These are phyloP conservation scores for Hemerocallis citrina DNA, from an alignment of 106 monocot genomes.

Conservation along the genomic window DNA sequence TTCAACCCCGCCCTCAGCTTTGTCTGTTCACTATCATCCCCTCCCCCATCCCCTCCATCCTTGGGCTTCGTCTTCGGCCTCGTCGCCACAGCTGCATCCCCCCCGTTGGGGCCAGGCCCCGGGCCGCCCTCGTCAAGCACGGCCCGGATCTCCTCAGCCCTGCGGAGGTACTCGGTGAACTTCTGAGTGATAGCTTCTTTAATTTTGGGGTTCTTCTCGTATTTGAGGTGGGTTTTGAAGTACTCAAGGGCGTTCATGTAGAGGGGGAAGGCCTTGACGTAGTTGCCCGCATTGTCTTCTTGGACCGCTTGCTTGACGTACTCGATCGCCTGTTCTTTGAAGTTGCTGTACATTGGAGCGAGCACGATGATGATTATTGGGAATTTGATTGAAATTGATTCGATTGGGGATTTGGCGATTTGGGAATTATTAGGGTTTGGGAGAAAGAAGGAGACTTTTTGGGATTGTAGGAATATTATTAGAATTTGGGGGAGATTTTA, in stretches of 20 bases:
- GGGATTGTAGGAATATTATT: neutral
- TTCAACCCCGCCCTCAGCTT: conserved; percentile 72
- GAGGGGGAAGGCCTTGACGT: conserved; percentile 73
- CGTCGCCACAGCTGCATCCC: conserved; percentile 60
- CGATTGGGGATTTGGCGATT: neutral
- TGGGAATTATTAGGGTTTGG: neutral
- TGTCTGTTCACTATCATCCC: conserved; percentile 54
- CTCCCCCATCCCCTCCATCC: conserved; percentile 50
- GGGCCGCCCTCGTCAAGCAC: conserved; percentile 70
- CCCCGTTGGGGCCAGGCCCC: conserved; percentile 50
- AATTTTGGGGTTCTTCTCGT: conserved; percentile 69
- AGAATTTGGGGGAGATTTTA: neutral
- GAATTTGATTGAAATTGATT: too few species aligned
- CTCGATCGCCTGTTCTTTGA: conserved; percentile 89
- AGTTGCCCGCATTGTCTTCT: conserved; percentile 81
- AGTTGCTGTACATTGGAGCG: conserved; percentile 37
- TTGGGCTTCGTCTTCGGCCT: conserved; percentile 62
- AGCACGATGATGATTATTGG: neutral
- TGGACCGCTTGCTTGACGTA: conserved; percentile 82
- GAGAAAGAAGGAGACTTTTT: neutral
- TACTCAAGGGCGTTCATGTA: conserved; percentile 90
- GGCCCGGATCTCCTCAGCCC: conserved; percentile 72
- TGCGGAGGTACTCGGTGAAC: conserved; percentile 82
- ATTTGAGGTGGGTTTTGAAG: conserved; percentile 75
- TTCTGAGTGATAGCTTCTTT: conserved; percentile 86